A percentile compares a stretch with the other conserved stretches of the same genome.
Conservation (phyloP, 441 rosid species). For the Mallotus repandus region DNA sequence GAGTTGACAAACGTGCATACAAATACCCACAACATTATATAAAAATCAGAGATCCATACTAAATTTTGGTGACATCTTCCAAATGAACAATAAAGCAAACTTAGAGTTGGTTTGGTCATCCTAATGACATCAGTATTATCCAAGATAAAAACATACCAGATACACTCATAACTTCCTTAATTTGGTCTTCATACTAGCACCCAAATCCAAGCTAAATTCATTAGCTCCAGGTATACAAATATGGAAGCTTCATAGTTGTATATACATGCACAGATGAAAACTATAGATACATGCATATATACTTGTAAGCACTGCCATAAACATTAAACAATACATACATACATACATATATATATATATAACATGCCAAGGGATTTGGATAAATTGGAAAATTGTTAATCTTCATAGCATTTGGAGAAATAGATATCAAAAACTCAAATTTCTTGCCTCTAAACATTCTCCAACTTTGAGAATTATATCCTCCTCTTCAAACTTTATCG, state of each 20-base stretch:
- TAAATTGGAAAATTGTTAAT: not conserved
- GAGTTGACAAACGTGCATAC: not conserved
- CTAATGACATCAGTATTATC: not conserved
- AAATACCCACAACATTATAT: not conserved
- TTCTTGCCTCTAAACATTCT: conserved; percentile 91
- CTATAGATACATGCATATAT: not conserved
- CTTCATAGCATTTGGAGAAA: conserved; percentile 9
- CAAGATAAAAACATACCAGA: not conserved
- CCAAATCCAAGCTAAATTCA: not conserved
- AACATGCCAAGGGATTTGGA: conserved; percentile 3
- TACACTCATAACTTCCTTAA: not conserved
- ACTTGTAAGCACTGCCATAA: not conserved
- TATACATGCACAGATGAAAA: not conserved
- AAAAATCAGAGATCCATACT: not conserved
- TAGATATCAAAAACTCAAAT: conserved; percentile 21
- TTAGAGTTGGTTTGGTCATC: not conserved
- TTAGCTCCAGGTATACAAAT: not conserved
- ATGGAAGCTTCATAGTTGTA: not conserved
- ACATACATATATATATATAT: not conserved
- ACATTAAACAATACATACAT: not conserved
- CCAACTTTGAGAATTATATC: conserved; percentile 89
- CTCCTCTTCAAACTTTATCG: conserved; percentile 62
- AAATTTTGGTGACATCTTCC: not conserved
- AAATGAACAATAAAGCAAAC: not conserved
- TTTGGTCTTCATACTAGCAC: not conserved